phyloP scores from a whole-genome alignment of 768 basidiomycete species.

The Kwoniella dejecticola region DNA sequence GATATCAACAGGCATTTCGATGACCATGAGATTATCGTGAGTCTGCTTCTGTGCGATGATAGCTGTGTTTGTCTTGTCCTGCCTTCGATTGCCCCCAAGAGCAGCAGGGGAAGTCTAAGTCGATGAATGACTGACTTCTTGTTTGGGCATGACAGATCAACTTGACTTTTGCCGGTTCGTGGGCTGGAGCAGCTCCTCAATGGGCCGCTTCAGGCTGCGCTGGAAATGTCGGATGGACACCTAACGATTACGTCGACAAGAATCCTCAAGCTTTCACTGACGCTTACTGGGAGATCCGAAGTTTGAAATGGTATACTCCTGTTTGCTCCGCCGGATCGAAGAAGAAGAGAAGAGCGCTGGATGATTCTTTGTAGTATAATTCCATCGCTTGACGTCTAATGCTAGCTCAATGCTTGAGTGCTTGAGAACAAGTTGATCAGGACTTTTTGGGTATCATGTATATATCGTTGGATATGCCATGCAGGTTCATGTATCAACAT shows the following conservation, averaged over 20 bases:
- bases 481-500: background rate
- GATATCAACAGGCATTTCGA: conserved; percentile 17
- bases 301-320: conserved; percentile 11
- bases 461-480: background rate
- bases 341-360: background rate
- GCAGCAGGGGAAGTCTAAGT: no score
- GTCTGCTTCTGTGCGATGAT: background rate
- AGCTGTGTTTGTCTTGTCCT: no score
- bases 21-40: conserved; percentile 20
- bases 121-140: no score
- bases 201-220: conserved; percentile 13
- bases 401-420: no score
- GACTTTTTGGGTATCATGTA: conserved; percentile 5
- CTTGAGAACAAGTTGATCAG: no score
- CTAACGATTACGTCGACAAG: conserved; percentile 11
- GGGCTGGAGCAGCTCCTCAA: conserved; percentile 6
- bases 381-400: background rate
- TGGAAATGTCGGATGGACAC: conserved; percentile 2
- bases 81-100: no score
- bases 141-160: conserved; percentile 7
- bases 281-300: conserved; percentile 20
- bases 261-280: conserved; percentile 16
- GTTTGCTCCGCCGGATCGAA: conserved; percentile 1
- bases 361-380: background rate
- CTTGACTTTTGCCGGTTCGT: conserved; percentile 14